Evolutionary conservation across 23 red algal genomes (phyloP).

Genomic region (Chondrus crispus): DNA sequence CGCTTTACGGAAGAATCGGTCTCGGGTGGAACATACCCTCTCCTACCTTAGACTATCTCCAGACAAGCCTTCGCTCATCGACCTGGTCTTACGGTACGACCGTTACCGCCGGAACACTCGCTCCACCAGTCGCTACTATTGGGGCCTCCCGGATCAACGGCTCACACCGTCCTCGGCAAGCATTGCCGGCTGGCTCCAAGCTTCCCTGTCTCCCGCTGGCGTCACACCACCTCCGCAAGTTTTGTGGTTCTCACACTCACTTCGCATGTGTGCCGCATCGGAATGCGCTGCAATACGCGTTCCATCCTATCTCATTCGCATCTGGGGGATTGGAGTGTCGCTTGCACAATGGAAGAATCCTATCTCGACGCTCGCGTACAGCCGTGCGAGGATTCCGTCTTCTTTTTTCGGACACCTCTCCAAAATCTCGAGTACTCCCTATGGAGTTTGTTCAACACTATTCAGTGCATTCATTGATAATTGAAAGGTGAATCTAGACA

Average conservation of each 20-base stretch:
- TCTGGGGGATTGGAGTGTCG: not conserved
- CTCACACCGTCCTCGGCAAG: not conserved
- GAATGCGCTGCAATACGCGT: not conserved
- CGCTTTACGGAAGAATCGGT: conserved; percentile 8
- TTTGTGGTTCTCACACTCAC: not conserved
- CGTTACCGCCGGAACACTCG: not conserved
- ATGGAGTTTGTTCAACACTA: too few species aligned
- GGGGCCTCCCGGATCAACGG: not conserved
- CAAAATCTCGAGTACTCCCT: too few species aligned
- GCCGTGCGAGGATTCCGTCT: not conserved
- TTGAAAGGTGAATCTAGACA: too few species aligned
- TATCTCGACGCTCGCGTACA: not conserved
- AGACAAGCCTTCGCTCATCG: not conserved
- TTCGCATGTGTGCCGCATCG: conserved; percentile 15
- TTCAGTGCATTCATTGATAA: too few species aligned
- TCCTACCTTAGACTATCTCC: not conserved
- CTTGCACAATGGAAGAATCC: not conserved
- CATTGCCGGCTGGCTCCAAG: conserved; percentile 3
- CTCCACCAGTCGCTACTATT: not conserved
- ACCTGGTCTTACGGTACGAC: not conserved
- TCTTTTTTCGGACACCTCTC: too few species aligned
- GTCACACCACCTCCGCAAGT: not conserved
- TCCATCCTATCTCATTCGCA: not conserved
- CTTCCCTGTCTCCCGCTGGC: not conserved
- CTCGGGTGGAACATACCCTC: not conserved